Evolutionary conservation across 768 basidiomycete species (phyloP).

Genomic region (Mycena maculata): DNA sequence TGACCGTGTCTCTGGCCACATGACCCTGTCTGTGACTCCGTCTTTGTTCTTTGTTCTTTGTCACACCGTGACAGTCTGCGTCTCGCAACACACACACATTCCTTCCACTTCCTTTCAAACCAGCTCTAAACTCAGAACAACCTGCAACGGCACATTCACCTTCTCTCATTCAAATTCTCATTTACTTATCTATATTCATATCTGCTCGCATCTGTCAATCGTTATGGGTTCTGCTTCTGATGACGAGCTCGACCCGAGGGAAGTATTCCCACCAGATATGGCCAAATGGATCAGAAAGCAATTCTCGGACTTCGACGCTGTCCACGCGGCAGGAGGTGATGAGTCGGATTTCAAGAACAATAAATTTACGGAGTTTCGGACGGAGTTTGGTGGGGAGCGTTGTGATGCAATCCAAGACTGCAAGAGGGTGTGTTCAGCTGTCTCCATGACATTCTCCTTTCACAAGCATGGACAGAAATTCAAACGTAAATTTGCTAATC

Average conservation of each 20-base stretch:
- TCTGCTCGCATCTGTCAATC: too few relatives aligned
- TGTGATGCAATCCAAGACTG: neutral
- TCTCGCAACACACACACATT: too few relatives aligned
- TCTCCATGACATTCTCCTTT: neutral
- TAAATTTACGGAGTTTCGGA: neutral
- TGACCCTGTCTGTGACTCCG: too few relatives aligned
- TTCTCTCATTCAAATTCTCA: too few relatives aligned
- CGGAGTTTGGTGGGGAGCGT: neutral
- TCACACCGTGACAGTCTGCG: too few relatives aligned
- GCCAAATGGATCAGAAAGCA: neutral
- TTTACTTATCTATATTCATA: too few relatives aligned
- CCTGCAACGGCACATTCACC: too few relatives aligned
- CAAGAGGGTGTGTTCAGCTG: neutral
- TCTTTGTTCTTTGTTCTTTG: too few relatives aligned
- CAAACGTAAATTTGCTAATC: neutral
- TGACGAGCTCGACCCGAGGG: neutral
- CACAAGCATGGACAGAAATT: neutral
- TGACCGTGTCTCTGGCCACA: too few relatives aligned
- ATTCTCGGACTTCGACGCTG: neutral
- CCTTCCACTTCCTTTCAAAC: too few relatives aligned
- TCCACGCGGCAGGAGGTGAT: neutral
- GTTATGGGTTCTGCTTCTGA: neutral
- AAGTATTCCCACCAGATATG: neutral
- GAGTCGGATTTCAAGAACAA: neutral
- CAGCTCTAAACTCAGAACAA: too few relatives aligned